phyloP scores from a whole-genome alignment of 345 rosid species.

The Salix caprea region DNA sequence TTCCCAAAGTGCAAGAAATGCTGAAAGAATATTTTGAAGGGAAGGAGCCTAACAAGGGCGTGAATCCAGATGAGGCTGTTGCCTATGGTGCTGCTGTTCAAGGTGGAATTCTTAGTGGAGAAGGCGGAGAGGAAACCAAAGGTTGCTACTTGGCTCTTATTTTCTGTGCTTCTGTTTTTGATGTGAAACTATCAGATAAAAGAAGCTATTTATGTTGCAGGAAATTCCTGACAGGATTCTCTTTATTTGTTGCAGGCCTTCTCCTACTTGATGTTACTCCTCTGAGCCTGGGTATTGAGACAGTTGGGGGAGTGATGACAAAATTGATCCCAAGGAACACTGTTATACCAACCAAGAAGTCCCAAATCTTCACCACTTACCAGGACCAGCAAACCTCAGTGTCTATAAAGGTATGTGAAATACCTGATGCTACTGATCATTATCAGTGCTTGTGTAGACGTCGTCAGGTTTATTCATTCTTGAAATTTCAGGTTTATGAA shows the following conservation, averaged over 20 bases:
- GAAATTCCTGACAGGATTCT: not conserved
- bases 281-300: conserved; percentile 49
- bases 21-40: conserved; percentile 51
- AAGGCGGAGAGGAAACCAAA: conserved; percentile 45
- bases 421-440: not conserved
- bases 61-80: conserved; percentile 63
- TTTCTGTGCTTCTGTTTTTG: too few species aligned
- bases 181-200: too few species aligned
- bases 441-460: too few species aligned
- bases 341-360: conserved; percentile 41
- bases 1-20: conserved; percentile 49
- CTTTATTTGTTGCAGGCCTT: conserved; percentile 27
- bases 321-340: conserved; percentile 57
- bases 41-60: conserved; percentile 45
- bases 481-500: conserved; percentile 36
- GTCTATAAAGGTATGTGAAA: conserved; percentile 34
- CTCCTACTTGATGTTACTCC: conserved; percentile 51
- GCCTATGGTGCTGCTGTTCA: conserved; percentile 61
- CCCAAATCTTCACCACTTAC: conserved; percentile 46
- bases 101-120: conserved; percentile 44
- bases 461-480: not conserved
- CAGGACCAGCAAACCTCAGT: conserved; percentile 51
- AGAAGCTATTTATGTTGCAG: too few species aligned
- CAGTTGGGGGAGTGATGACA: conserved; percentile 56
- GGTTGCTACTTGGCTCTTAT: conserved; percentile 9